Conservation (phyloP, 2,329 filamentous ascomycete genomes). For the Lachnum nothofagi region DNA sequence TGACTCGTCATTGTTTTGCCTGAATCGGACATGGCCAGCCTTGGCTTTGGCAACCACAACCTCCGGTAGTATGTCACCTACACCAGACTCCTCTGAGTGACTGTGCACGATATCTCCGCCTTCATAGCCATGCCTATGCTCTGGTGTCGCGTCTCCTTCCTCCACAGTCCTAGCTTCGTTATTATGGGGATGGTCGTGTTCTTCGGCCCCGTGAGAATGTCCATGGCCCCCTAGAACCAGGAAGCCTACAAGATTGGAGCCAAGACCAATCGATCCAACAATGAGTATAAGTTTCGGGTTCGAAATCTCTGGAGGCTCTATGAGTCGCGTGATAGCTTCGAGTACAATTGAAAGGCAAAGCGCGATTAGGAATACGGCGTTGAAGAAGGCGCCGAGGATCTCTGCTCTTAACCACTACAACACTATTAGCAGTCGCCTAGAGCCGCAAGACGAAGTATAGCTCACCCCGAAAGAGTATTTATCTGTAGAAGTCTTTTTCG, state of each 20-base stretch:
- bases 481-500: constrained; percentile 77
- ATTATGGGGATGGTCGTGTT: constrained; percentile 39
- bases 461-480: constrained; percentile 91
- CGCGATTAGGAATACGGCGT: constrained; percentile 94
- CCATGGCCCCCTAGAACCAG: constrained; percentile 90
- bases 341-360: constrained; percentile 94
- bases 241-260: constrained; percentile 84
- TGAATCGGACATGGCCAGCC: constrained; percentile 27
- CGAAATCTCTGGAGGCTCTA: constrained; percentile 81
- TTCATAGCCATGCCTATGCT: constrained; percentile 41
- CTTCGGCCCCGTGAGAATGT: constrained; percentile 67
- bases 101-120: constrained; percentile 13
- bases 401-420: constrained; percentile 89
- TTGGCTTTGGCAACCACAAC: constrained; percentile 50
- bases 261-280: constrained; percentile 79
- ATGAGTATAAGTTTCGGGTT: constrained; percentile 84
- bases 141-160: constrained; percentile 35
- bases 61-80: constrained; percentile 57
- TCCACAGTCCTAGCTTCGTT: constrained; percentile 34
- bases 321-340: constrained; percentile 85
- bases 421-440: constrained; percentile 23
- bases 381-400: constrained; percentile 92
- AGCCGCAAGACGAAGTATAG: constrained; percentile 18
- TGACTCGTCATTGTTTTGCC: constrained; percentile 26
- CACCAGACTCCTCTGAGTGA: constrained; percentile 49